These are phyloP conservation scores for Gymnopilus dilepis DNA, from an alignment of 768 basidiomycete species.

Conservation along the genomic window DNA sequence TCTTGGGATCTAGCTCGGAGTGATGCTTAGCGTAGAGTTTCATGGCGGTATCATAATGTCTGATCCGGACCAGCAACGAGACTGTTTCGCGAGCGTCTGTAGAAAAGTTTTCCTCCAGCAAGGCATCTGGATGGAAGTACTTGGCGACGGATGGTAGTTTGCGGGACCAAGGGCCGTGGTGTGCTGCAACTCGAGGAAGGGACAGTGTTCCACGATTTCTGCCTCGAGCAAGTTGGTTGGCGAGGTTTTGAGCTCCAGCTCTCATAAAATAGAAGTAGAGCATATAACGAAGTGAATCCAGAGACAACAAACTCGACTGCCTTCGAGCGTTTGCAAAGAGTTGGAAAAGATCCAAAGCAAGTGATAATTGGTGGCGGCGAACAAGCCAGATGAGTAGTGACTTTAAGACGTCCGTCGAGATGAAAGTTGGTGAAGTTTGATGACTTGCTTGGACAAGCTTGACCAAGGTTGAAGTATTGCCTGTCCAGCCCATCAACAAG, in stretches of 20 bases:
- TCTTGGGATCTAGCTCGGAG: slow-evolving; percentile 32
- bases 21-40: slow-evolving; percentile 40
- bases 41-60: slow-evolving; percentile 50
- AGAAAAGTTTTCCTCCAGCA: slow-evolving; percentile 28
- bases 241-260: slow-evolving; percentile 36
- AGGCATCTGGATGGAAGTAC: slow-evolving; percentile 25
- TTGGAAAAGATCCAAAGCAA: slow-evolving; percentile 38
- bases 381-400: slow-evolving; percentile 48
- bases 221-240: slow-evolving; percentile 21
- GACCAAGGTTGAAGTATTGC: slow-evolving; percentile 41
- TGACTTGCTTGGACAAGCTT: slow-evolving; percentile 47
- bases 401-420: slow-evolving; percentile 42
- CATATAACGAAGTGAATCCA: slow-evolving; percentile 37
- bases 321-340: slow-evolving; percentile 21
- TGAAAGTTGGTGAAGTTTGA: slow-evolving; percentile 39
- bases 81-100: slow-evolving; percentile 39
- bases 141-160: slow-evolving; percentile 20
- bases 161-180: slow-evolving; percentile 31
- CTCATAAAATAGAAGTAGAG: slow-evolving; percentile 34
- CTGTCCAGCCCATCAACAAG: slow-evolving; percentile 41
- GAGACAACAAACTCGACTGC: slow-evolving; percentile 23
- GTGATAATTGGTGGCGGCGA: slow-evolving; percentile 41
- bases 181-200: slow-evolving; percentile 30
- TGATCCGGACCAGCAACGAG: slow-evolving; percentile 44
- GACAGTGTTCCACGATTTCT: background rate